These are phyloP conservation scores for Tilletia caries DNA, from an alignment of 1,284 basidiomycete genomes.

Conservation along the genomic window DNA sequence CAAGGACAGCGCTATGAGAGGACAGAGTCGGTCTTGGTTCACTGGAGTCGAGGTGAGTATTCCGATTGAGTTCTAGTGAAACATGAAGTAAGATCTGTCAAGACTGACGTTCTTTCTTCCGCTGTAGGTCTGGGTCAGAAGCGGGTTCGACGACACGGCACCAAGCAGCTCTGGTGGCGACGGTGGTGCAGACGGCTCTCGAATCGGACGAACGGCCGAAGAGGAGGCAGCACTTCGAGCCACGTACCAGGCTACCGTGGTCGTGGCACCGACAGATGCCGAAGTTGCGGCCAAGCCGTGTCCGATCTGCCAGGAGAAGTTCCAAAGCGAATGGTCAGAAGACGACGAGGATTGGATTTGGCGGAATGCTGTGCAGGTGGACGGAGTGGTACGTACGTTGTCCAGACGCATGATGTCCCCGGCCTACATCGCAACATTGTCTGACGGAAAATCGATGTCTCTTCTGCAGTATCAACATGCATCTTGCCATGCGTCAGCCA, in stretches of 20 bases:
- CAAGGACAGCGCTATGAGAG: slow-evolving; percentile 75
- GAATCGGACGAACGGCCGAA: slow-evolving; percentile 70
- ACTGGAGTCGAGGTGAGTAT: slow-evolving; percentile 66
- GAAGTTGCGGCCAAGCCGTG: slow-evolving; percentile 82
- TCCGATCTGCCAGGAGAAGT: slow-evolving; percentile 91
- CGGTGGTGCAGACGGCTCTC: background rate
- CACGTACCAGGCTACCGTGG: slow-evolving; percentile 59
- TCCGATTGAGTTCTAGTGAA: background rate
- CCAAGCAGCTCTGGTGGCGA: slow-evolving; percentile 29
- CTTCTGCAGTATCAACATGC: slow-evolving; percentile 44
- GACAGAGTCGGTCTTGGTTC: slow-evolving; percentile 89
- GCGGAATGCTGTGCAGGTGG: slow-evolving; percentile 80
- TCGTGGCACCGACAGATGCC: slow-evolving; percentile 72
- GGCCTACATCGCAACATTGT: no score
- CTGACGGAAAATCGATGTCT: no score
- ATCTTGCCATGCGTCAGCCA: slow-evolving; percentile 50
- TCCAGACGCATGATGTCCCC: no score
- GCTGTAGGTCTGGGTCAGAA: slow-evolving; percentile 17
- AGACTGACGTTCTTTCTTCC: background rate
- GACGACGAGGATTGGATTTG: slow-evolving; percentile 99
- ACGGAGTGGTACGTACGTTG: slow-evolving; percentile 60
- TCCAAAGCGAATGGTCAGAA: slow-evolving; percentile 89
- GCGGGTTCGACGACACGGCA: slow-evolving; percentile 30
- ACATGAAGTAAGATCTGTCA: no score
- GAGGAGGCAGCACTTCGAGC: slow-evolving; percentile 66